These are phyloP conservation scores for Hippophae tibetana DNA, from an alignment of 306 rosid species.

Conservation along the genomic window DNA sequence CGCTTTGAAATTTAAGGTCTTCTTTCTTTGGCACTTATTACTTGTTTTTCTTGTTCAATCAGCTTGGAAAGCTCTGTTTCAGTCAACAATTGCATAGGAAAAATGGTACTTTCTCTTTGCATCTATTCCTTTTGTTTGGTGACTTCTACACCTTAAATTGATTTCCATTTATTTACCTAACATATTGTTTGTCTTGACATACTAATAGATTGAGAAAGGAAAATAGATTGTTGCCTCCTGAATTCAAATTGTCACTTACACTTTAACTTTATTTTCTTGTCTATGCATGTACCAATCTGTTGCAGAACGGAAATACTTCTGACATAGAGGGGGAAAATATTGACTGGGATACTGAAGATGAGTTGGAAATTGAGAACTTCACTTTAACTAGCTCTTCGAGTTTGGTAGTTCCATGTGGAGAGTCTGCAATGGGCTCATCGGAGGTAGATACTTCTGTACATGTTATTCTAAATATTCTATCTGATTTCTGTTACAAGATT, in stretches of 20 bases:
- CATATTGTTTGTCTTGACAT: background rate
- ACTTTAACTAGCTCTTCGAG: constrained; percentile 34
- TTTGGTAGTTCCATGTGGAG: constrained; percentile 42
- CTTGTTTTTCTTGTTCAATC: constrained; percentile 10
- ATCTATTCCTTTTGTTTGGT: background rate
- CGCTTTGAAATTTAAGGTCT: background rate
- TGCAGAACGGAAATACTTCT: constrained; percentile 60
- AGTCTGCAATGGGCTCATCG: constrained; percentile 27
- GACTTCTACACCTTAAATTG: background rate
- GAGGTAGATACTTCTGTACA: constrained; percentile 30
- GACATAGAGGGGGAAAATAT: constrained; percentile 40
- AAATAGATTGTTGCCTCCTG: constrained; percentile 11
- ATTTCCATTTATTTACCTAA: constrained; percentile 12
- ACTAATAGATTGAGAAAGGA: background rate
- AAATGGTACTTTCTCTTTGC: constrained; percentile 24
- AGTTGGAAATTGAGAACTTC: constrained; percentile 60
- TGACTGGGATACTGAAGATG: constrained; percentile 91
- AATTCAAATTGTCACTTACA: constrained; percentile 9
- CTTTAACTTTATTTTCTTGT: background rate
- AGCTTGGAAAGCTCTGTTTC: constrained; percentile 16
- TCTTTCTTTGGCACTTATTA: constrained; percentile 1
- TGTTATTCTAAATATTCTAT: background rate
- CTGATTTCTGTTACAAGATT: background rate
- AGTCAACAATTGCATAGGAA: constrained; percentile 1
- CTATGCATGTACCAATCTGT: background rate